Evolutionary conservation across 495 filamentous ascomycete genomes (phyloP), one percentile per base, ranked within the genome.

Genomic region (Hypoxylon lenormandii): DNA sequence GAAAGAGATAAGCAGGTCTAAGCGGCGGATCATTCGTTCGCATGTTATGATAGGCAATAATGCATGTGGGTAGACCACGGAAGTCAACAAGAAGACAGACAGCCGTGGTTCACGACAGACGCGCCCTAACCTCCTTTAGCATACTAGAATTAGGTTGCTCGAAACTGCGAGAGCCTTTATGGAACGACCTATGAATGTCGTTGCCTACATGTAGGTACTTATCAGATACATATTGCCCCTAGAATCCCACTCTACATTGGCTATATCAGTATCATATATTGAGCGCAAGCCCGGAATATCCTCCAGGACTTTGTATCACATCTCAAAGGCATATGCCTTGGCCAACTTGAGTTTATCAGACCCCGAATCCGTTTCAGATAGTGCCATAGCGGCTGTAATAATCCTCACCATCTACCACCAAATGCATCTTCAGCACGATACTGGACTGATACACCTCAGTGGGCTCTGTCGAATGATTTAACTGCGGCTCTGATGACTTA

Each of bases 161-260:
- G 33, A 21, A 42, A 6, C 33, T 56, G 36, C 26, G 52, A 26
- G 7, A 16, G 5, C n/a, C 42, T 10, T 40, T 55, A 5, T 55
- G 52, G 52, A 16, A 55, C n/a, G 52, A 56, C 33, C 6, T 56
- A 13, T 21, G 10, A n/a, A n/a, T n/a, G n/a, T n/a, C n/a, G n/a
- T n/a, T n/a, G n/a, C n/a, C n/a, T n/a, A n/a, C n/a, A n/a, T n/a
- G n/a, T n/a, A n/a, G n/a, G n/a, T n/a, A n/a, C n/a, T n/a, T n/a
- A n/a, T n/a, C n/a, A n/a, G n/a, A n/a, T n/a, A n/a, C n/a, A n/a
- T n/a, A n/a, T n/a, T n/a, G n/a, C n/a, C n/a, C n/a, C n/a, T n/a
- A 75, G 73, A 70, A 46, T 75, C 70, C 23, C 73, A 75, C 63
- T 59, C 47, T 47, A 59, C 66, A 10, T 42, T 75, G 22, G 73